phyloP scores from a whole-genome alignment of 768 basidiomycete species.

The Nevesoporus exiguus region DNA sequence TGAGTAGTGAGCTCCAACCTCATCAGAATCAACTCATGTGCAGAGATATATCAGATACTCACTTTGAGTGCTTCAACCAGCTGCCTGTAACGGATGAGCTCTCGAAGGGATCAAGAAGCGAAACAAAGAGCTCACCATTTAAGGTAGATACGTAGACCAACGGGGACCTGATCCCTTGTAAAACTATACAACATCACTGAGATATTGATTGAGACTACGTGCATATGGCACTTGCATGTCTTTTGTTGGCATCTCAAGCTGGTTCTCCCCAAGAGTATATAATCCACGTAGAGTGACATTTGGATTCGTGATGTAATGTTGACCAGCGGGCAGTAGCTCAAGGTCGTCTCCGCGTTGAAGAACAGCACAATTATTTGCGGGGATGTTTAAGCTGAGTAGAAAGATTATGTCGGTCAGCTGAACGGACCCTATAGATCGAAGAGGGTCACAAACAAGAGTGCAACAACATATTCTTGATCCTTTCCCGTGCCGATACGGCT shows the following conservation, averaged over 20 bases:
- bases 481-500: slow-evolving; percentile 44
- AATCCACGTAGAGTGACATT: slow-evolving; percentile 78
- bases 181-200: slow-evolving; percentile 42
- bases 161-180: slow-evolving; percentile 84
- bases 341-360: slow-evolving; percentile 79
- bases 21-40: slow-evolving; percentile 42
- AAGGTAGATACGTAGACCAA: slow-evolving; percentile 77
- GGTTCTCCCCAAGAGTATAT: slow-evolving; percentile 80
- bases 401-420: neutral
- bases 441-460: slow-evolving; percentile 57
- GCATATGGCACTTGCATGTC: slow-evolving; percentile 56
- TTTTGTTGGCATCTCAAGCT: slow-evolving; percentile 84
- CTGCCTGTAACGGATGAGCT: slow-evolving; percentile 35
- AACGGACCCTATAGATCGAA: neutral
- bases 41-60: slow-evolving; percentile 21
- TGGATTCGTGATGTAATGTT: slow-evolving; percentile 81
- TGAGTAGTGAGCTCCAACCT: slow-evolving; percentile 67
- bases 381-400: slow-evolving; percentile 67
- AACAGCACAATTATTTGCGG: slow-evolving; percentile 84
- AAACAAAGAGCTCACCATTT: slow-evolving; percentile 53
- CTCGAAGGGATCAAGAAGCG: neutral
- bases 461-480: slow-evolving; percentile 69
- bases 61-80: slow-evolving; percentile 50
- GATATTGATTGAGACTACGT: neutral
- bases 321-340: slow-evolving; percentile 74